Conservation (phyloP, 164 flowering plant genomes). For the Vitis vinifera region DNA sequence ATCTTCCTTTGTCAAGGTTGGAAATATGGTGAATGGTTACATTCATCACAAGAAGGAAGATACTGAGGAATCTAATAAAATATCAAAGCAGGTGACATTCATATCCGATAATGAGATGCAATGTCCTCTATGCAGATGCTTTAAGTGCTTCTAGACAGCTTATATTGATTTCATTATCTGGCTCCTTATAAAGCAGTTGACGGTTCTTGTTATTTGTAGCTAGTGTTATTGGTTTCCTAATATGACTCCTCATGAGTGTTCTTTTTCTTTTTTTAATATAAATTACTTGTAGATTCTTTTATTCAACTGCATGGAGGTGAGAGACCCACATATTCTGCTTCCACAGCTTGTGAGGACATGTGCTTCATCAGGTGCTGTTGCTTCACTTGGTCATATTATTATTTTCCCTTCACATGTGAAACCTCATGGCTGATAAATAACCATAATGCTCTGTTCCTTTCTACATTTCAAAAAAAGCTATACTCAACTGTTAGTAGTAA, state of each 20-base stretch:
- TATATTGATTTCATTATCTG: not conserved
- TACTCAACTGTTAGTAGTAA: not conserved
- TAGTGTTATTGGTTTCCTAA: too few relatives aligned
- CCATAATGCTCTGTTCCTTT: not conserved
- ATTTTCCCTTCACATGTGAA: not conserved
- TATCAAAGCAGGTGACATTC: slow-evolving; percentile 51
- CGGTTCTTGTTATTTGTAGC: too few relatives aligned
- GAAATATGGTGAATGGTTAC: slow-evolving; percentile 24
- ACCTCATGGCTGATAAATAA: not conserved
- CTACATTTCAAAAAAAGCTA: not conserved
- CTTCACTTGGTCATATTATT: slow-evolving; percentile 4
- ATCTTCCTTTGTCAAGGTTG: slow-evolving; percentile 13
- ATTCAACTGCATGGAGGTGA: slow-evolving; percentile 86
- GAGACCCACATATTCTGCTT: slow-evolving; percentile 78
- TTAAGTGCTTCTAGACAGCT: slow-evolving; percentile 3
- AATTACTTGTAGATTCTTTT: slow-evolving; percentile 58
- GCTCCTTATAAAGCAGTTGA: not conserved
- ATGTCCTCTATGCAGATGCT: not conserved
- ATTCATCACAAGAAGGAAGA: slow-evolving; percentile 15
- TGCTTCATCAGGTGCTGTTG: slow-evolving; percentile 65
- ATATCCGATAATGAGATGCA: not conserved
- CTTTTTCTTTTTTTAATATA: not conserved
- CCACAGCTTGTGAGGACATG: slow-evolving; percentile 68
- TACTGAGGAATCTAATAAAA: slow-evolving; percentile 26
- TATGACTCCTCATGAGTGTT: not conserved